Base-by-base conservation (phyloP, 495 filamentous ascomycete species). In the Neurospora africana region DNA sequence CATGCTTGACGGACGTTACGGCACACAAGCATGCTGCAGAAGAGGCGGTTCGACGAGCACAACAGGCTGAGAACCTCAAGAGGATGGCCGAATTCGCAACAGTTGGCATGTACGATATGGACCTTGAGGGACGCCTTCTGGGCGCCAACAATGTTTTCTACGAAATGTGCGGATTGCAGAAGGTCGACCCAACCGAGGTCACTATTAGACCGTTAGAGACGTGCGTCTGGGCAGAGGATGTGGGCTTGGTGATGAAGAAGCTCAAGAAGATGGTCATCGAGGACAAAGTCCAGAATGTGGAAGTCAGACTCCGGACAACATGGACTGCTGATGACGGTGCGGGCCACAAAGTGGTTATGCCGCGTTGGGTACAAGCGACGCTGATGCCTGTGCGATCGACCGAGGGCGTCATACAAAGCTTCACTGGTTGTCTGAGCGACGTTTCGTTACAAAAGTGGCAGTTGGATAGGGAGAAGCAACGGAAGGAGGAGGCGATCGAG, bases 51-150 rank as follows among this genome's bases (percentile, higher is more conserved):
- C 78, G 81, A 4, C 79, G 82, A 11, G 83, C 83, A 9, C 82
- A 84, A 71, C 81, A 84, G 70, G 81, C 83, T 2, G 81, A 84
- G 72, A 84, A 84, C 69, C 80, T 84, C 69, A 84, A 84, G 73
- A 80, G 83, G 43, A 83, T 84, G 81, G 81, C 83, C 47, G 81
- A 84, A 68, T 81, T 80, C 67, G 82, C 83, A 5, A 84, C 83
- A 2, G 83, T 84, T 30, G 83, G 83, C 70, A 82, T 84, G 81
- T 84, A 83, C 71, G 83, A 84, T 40, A 83, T 84, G 81, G 77
- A 80, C 40, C 79, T 84, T 4, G 76, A 82, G 15, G 83, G 83
- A 10, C 75, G 80, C 11, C 76, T 84, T 39, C 73, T 84, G 10
- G 78, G 80, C 2, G 82, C 82, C 21, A 84, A 84, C 70, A 79